Percentiles rank a stretch among this genome's conserved stretches.
Evolutionary conservation across 1,284 basidiomycete genomes (phyloP).

Genomic region (Puccinia triticina): DNA sequence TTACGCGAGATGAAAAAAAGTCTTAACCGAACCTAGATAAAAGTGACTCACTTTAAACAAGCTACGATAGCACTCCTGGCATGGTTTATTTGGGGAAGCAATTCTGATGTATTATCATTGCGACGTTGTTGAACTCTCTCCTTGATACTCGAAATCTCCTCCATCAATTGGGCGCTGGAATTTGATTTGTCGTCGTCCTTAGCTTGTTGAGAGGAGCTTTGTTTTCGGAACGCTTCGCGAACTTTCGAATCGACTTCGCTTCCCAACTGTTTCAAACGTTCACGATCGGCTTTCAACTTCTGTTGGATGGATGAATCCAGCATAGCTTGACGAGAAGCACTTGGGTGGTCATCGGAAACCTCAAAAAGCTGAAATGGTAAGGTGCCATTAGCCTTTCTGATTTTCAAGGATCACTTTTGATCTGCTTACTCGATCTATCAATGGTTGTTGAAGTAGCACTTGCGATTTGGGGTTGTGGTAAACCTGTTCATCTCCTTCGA

Average conservation of each 20-base stretch:
- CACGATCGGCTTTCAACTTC: slow-evolving; percentile 36
- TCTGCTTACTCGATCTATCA: slow-evolving; percentile 39
- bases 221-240: slow-evolving; percentile 31
- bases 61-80: slow-evolving; percentile 34
- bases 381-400: neutral
- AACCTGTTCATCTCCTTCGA: slow-evolving; percentile 38
- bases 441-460: slow-evolving; percentile 40
- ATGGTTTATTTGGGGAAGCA: slow-evolving; percentile 28
- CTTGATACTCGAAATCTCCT: slow-evolving; percentile 40
- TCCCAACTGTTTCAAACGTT: slow-evolving; percentile 34
- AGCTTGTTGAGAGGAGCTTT: slow-evolving; percentile 11
- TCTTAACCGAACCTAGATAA: neutral
- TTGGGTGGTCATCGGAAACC: slow-evolving; percentile 29
- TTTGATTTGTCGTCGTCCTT: slow-evolving; percentile 6
- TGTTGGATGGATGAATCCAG: slow-evolving; percentile 39
- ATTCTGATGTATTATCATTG: slow-evolving; percentile 18
- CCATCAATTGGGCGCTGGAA: slow-evolving; percentile 45
- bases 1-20: neutral
- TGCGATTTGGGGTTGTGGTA: slow-evolving; percentile 37
- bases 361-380: neutral
- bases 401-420: neutral
- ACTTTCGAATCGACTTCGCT: slow-evolving; percentile 48
- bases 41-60: slow-evolving; percentile 39
- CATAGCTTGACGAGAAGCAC: slow-evolving; percentile 32
- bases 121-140: slow-evolving; percentile 32